Base-by-base conservation (phyloP, 768 basidiomycete species). In the Cyclocybe aegerita region DNA sequence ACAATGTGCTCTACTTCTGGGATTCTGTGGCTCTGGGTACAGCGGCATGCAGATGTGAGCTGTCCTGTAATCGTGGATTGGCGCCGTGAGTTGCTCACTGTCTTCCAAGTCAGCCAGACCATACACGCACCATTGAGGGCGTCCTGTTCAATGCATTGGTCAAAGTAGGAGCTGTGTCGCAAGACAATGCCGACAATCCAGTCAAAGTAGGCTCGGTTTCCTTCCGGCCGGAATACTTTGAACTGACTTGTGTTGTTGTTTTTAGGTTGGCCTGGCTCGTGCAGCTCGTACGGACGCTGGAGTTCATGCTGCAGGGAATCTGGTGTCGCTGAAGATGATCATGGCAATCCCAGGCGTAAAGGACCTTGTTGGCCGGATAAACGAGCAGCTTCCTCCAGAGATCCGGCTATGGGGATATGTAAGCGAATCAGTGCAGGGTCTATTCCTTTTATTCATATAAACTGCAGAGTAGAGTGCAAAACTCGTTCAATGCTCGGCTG, bases 261-360 rank as follows among this genome's bases (percentile, higher is more conserved):
- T 2, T 31, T 60, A 95, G 91, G 90, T 96, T 45, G 79, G 76
- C 42, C 80, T 98, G 9, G 85, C 82, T 15, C 83, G 97, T 30
- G 93, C 96, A 7, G 97, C 97, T 14, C 78, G 97, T 7, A 99
- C 97, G 1, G 97, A 99, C 66, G 91, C 95, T 1, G 97, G 97
- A 17, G 97, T 99, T 6, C 95, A 97, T 64, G 97, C 97, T 9
- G 94, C 94, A 16, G 90, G 95, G 8, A 99, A 99, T 65, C 72
- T 95, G 29, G 89, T 98, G 2, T 88, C 91, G 17, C 77, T 97
- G 61, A 97, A 97, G 68, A 79, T 96, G 78, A 97, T 97, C 60
- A 76, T 82, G 16, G 68, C 73, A 14, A 79, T 93, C 9, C 90
- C 92, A 2, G 88, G 81, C 9, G 76, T 88, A 4, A 71, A 75